These are phyloP conservation scores for Ceratocystis lukuohia DNA, from an alignment of 2,329 filamentous ascomycete genomes.

Conservation along the genomic window DNA sequence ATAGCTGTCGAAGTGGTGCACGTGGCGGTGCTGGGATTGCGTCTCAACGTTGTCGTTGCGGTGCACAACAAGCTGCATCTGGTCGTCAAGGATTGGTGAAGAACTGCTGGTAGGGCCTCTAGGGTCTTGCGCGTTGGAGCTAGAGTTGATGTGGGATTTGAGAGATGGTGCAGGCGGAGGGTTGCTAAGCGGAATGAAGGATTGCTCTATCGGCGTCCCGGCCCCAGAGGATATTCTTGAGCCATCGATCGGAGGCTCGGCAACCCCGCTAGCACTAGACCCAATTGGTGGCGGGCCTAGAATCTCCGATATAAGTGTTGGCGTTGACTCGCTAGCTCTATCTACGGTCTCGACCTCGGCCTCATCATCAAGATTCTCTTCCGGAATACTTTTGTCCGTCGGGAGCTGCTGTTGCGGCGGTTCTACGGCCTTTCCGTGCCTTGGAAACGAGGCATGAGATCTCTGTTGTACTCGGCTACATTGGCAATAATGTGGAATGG, in stretches of 20 bases:
- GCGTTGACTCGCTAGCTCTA: not conserved
- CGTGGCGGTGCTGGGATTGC: slow-evolving; percentile 32
- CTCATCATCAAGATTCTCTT: not conserved
- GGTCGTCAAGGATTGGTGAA: not conserved
- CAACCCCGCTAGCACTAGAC: not conserved
- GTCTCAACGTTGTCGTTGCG: not conserved
- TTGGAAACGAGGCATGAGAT: slow-evolving; percentile 12
- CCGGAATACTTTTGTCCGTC: not conserved
- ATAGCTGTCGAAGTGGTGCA: slow-evolving; percentile 96
- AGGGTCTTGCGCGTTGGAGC: not conserved
- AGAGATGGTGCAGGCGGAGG: not conserved
- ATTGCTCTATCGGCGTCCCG: not conserved
- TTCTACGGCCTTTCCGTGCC: slow-evolving; percentile 21
- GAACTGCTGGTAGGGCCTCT: not conserved
- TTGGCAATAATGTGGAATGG: not conserved
- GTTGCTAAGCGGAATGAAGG: not conserved
- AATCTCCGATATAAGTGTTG: slow-evolving; percentile 4
- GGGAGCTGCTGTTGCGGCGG: not conserved
- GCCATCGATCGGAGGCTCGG: not conserved
- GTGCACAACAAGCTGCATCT: slow-evolving; percentile 11
- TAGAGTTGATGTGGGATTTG: not conserved
- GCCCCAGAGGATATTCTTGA: not conserved
- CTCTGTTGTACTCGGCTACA: not conserved
- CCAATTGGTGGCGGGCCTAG: not conserved
- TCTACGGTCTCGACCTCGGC: not conserved